Base-by-base conservation (phyloP, 164 flowering plant species). In the Sextonia rubra region DNA sequence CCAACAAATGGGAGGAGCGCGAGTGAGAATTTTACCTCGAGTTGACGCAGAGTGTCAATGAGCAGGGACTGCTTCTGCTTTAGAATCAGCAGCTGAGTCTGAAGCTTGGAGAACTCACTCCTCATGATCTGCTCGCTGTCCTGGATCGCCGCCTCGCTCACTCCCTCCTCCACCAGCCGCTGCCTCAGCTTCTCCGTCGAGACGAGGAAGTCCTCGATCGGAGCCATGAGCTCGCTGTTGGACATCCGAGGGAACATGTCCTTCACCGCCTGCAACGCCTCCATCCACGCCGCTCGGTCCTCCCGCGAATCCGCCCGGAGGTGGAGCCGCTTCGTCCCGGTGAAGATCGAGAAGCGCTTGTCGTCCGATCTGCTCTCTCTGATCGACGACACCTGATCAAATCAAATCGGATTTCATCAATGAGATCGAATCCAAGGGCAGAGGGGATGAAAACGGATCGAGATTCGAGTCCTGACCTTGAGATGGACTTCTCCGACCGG, bases 171-270 rank as follows among this genome's bases (percentile, higher is more conserved):
- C 80, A 79, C 20, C 64, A 95, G 82, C 65, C 88, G 79, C 73
- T 89, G 88, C 82, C 96, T 88, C 80, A 95, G 77, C 79, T 85
- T 91, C 66, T 91, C 94, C 0, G 97, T 93, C 1, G 97, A 93
- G 4, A 93, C 85, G 7, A 77, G 74, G 48, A 80, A 70, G 65
- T 71, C 71, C 9, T 82, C 83, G 0, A 74, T 60, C 0, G 92
- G 83, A 55, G n/a, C n/a, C 93, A 93, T 89, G 25, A 93, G 80
- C 72, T 95, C 98, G 60, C 97, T 84, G 77, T 93, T 91, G 14
- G 97, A 93, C 78, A 91, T 83, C 69, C 98, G 79, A 0, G 97
- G 99, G 58, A 93, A 95, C 97, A 95, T 85, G 70, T 93, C 97
- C 75, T 95, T 95, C 70, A 93, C 90, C 6, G 94, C 92, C 77